Evolutionary conservation across 805 yeast species (phyloP).

Genomic region (Lachancea meyersii): DNA sequence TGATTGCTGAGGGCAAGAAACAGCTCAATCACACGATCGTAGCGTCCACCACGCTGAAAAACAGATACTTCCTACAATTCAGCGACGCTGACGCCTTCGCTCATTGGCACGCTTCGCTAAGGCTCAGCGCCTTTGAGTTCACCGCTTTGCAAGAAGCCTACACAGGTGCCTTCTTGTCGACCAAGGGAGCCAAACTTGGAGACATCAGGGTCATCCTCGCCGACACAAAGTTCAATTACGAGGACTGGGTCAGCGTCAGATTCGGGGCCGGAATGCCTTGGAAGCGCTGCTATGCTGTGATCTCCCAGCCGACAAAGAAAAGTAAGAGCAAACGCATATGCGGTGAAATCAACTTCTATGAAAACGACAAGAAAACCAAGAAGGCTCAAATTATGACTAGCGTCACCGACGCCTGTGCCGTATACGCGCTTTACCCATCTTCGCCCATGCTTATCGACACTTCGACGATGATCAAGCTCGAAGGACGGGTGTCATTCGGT

Average conservation of each 20-base stretch:
- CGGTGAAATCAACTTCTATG: constrained; percentile 76
- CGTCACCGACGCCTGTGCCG: constrained; percentile 59
- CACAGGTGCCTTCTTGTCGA: constrained; percentile 87
- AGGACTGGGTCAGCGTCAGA: constrained; percentile 91
- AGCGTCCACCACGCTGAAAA: constrained; percentile 89
- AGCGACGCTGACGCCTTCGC: constrained; percentile 56
- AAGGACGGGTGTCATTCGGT: constrained; percentile 67
- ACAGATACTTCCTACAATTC: constrained; percentile 78
- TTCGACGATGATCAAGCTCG: constrained; percentile 82
- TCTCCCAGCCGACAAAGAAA: constrained; percentile 59
- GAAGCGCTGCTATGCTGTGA: constrained; percentile 88
- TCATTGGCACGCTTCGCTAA: constrained; percentile 77
- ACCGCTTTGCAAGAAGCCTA: constrained; percentile 87
- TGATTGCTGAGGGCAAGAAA: constrained; percentile 41
- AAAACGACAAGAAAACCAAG: constrained; percentile 66
- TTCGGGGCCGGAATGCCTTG: constrained; percentile 98
- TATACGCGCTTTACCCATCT: constrained; percentile 91
- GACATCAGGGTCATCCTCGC: constrained; percentile 83
- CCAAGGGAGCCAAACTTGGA: constrained; percentile 81
- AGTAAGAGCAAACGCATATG: constrained; percentile 32
- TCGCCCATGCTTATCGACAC: constrained; percentile 73
- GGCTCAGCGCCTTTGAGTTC: constrained; percentile 76
- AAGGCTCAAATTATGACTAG: constrained; percentile 74
- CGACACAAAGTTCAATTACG: constrained; percentile 78
- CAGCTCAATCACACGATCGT: constrained; percentile 71